Evolutionary conservation across 371 early-diverging fungal genomes (phyloP), one percentile per base, ranked within the genome.

Genomic region (Mortierella sp.): DNA sequence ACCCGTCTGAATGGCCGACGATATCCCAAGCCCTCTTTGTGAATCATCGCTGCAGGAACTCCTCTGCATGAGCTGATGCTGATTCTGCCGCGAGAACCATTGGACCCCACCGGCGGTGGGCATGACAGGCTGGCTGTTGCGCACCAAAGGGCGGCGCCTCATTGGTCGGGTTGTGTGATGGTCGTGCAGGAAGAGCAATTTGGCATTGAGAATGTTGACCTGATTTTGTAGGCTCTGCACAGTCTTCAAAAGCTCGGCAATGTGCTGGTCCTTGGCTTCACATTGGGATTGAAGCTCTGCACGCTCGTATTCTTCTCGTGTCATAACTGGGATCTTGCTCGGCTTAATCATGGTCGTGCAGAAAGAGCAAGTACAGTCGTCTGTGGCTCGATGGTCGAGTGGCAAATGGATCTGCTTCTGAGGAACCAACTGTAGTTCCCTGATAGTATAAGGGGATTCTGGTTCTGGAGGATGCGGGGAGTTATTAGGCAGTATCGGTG

Each of bases 91-190:
- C 2, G 52, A 27, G 31, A 17, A 27, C 26, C n/a, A 56, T 15
- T 41, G 30, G 31, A 21, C 24, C 9, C n/a, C 23, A 23, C n/a
- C 17, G 1, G 56, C 17, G 3, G 27, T 27, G 9, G 34, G 60
- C 28, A 43, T 50, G 41, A 34, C 28, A 0, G 71, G 64, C 27
- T 34, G 56, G 32, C 63, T 67, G 28, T 59, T 49, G 6, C 64
- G 59, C 19, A 53, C 63, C 27, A 73, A 26, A 4, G 60, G 53
- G 17, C 75, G 68, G 3, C 75, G 62, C 12, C 64, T 50, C 75
- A 73, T 73, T 9, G 75, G 75, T 15, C 75, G 58, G 6, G 75
- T 73, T 1, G 75, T 73, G 41, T 73, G 75, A 23, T 73, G 75
- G 34, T 73, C 75, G 19, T 73, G 75, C 55, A 73, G 24, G 43